Evolutionary conservation across 106 monocot species (phyloP).

Genomic region (Dioscorea alata): DNA sequence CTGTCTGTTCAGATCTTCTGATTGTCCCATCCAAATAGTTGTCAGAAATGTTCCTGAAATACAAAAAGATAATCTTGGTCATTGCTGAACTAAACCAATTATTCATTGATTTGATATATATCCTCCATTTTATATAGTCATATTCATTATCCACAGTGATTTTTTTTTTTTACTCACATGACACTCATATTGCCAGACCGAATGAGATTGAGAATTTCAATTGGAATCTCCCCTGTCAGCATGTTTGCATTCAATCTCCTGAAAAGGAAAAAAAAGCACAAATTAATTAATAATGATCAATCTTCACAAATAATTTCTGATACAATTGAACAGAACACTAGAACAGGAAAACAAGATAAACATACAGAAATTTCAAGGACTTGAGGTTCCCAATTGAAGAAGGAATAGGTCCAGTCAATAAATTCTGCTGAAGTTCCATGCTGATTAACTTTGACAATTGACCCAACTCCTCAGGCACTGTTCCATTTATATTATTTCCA

Average conservation of each 20-base stretch:
- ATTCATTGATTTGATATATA: too few relatives aligned
- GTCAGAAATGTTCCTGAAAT: neutral
- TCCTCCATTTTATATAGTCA: too few relatives aligned
- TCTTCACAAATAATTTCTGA: too few relatives aligned
- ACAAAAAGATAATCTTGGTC: neutral
- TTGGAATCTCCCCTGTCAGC: neutral
- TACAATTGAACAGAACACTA: too few relatives aligned
- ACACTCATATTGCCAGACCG: neutral
- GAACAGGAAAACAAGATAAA: neutral
- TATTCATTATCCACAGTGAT: too few relatives aligned
- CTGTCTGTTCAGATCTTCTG: constrained; percentile 5
- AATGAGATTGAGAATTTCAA: neutral
- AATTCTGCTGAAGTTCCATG: neutral
- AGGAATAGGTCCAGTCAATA: neutral
- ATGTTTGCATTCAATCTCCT: neutral
- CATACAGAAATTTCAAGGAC: neutral
- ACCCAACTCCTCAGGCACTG: neutral
- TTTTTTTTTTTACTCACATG: neutral
- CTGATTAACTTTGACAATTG: neutral
- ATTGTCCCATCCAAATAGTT: constrained; percentile 3
- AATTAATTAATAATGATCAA: too few relatives aligned
- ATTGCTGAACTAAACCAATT: too few relatives aligned
- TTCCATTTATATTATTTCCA: neutral
- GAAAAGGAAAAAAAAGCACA: neutral
- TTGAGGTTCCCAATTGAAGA: neutral